Evolutionary conservation across 164 flowering plant species (phyloP).

Genomic region (Cinnamomum micranthum): DNA sequence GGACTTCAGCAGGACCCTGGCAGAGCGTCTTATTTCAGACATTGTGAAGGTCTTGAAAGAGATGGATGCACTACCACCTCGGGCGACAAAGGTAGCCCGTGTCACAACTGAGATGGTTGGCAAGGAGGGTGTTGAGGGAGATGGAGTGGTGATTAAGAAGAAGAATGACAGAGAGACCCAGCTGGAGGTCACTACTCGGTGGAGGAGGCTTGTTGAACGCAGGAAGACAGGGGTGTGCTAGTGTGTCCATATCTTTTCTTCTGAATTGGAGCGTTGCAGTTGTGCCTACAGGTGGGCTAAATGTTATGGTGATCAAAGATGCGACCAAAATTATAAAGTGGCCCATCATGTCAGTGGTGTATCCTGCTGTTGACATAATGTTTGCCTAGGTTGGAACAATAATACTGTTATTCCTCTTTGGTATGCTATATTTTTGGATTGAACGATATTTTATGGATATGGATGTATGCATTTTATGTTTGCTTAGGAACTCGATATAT

Average conservation of each 20-base stretch:
- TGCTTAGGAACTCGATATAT: too few species aligned
- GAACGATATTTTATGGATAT: too few species aligned
- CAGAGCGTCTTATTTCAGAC: slow-evolving; percentile 42
- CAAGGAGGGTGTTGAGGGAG: neutral
- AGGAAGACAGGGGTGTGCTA: slow-evolving; percentile 41
- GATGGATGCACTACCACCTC: slow-evolving; percentile 28
- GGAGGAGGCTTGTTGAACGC: slow-evolving; percentile 35
- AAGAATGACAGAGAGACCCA: slow-evolving; percentile 21
- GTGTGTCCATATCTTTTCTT: neutral
- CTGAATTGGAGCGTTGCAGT: too few species aligned
- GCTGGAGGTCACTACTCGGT: slow-evolving; percentile 27
- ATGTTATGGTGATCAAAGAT: too few species aligned
- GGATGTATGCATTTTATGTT: too few species aligned
- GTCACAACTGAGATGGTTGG: slow-evolving; percentile 19
- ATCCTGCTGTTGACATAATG: too few species aligned
- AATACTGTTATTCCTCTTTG: too few species aligned
- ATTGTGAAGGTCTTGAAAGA: slow-evolving; percentile 42
- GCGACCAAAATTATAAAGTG: too few species aligned
- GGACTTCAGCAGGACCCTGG: slow-evolving; percentile 61
- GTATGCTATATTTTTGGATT: too few species aligned
- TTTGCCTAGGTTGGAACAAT: too few species aligned
- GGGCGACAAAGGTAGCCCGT: slow-evolving; percentile 15
- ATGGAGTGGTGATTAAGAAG: slow-evolving; percentile 12
- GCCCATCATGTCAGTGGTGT: too few species aligned
- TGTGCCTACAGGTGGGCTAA: too few species aligned